Evolutionary conservation across 345 rosid species (phyloP).

Genomic region (Gossypium bickii): DNA sequence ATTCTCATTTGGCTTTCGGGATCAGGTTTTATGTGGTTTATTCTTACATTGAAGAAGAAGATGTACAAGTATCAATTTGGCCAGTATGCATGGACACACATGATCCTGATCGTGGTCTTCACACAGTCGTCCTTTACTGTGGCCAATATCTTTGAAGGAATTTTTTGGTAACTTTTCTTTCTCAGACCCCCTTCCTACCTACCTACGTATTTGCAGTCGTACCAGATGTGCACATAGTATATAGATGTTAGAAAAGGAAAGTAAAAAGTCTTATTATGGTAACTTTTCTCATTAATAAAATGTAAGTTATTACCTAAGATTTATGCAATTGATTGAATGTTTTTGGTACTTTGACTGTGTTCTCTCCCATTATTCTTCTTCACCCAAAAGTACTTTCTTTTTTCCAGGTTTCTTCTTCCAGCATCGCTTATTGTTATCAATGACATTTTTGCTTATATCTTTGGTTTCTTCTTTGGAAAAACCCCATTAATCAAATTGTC

Average conservation of each 20-base stretch:
- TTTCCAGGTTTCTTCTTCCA: slow-evolving; percentile 94
- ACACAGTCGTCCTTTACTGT: slow-evolving; percentile 94
- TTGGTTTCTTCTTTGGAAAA: slow-evolving; percentile 96
- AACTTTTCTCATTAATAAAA: background rate
- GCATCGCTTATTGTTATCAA: slow-evolving; percentile 89
- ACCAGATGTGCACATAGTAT: background rate
- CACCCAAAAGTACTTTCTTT: background rate
- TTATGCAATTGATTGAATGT: background rate
- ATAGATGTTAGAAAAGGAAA: background rate
- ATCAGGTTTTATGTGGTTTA: slow-evolving; percentile 98
- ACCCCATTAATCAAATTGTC: slow-evolving; percentile 93
- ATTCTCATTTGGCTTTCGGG: background rate
- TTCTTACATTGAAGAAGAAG: slow-evolving; percentile 90
- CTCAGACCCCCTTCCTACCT: background rate
- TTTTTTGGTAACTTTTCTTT: slow-evolving; percentile 65
- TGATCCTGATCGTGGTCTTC: slow-evolving; percentile 95
- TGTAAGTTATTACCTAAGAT: background rate
- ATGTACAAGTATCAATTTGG: slow-evolving; percentile 99
- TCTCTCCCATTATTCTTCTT: background rate
- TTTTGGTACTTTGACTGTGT: background rate
- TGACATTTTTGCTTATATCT: slow-evolving; percentile 81
- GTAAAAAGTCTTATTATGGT: background rate
- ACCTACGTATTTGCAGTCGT: background rate
- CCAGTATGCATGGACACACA: slow-evolving; percentile 98
- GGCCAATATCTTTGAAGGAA: slow-evolving; percentile 97